phyloP scores from a whole-genome alignment of 768 basidiomycete species.

The Cystofilobasidium bisporidii region DNA sequence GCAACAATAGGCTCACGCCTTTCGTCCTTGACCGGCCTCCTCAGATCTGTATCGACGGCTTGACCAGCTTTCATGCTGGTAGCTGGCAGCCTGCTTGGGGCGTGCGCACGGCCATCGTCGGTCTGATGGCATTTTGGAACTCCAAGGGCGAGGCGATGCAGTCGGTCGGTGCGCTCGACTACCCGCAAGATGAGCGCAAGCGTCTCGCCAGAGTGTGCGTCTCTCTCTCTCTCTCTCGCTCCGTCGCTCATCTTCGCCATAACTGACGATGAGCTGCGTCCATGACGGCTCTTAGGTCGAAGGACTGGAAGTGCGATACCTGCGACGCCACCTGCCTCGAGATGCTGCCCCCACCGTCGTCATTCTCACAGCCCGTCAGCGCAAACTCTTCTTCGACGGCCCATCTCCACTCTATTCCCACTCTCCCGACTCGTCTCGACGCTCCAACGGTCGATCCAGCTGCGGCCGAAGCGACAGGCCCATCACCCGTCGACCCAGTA shows the following conservation, averaged over 20 bases:
- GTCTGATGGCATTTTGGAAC: conserved; percentile 41
- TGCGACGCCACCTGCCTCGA: conserved; percentile 60
- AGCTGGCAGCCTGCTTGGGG: conserved; percentile 99
- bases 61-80: conserved; percentile 65
- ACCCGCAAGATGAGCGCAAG: conserved; percentile 62
- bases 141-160: conserved; percentile 71
- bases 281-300: conserved; percentile 50
- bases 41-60: conserved; percentile 40
- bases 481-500: no score
- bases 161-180: conserved; percentile 79
- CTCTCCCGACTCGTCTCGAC: no score
- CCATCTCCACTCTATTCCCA: no score
- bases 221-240: neutral
- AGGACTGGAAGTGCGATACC: conserved; percentile 67
- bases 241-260: neutral
- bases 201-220: conserved; percentile 66
- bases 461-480: no score
- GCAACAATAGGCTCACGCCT: no score
- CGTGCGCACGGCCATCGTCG: conserved; percentile 58
- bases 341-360: conserved; percentile 51
- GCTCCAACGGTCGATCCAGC: no score
- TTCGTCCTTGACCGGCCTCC: neutral
- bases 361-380: neutral
- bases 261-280: no score
- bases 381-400: no score